Base-by-base conservation (phyloP, 257 asterid species). In the Solanum bulbocastanum region DNA sequence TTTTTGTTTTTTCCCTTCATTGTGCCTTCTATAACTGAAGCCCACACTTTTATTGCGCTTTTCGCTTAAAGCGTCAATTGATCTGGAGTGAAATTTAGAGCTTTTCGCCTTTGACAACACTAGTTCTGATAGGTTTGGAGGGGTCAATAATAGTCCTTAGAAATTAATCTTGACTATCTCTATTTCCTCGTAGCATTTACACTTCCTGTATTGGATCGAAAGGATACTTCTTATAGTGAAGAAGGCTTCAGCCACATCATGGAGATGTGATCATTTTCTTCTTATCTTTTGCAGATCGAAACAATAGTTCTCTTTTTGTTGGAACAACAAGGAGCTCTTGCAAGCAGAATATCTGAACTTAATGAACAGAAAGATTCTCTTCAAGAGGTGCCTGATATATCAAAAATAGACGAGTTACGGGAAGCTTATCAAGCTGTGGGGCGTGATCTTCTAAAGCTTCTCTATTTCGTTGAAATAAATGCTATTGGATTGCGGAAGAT, bases 401-500 rank as follows among this genome's bases (percentile, higher is more conserved):
- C 96, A 87, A 97, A 88, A 92, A 89, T 95, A 92, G 66, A 92
- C 42, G 99, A 95, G 86, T 92, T 97, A 39, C 95, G 98, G 30
- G 98, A 96, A 91, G 92, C 95, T 89, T 96, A 97, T 90, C 91
- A 96, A 91, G 94, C 83, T 66, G 98, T 95, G 60, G 99, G 98
- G 32, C 95, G 93, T 81, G 98, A 96, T 91, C 99, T 97, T 68
- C 89, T 95, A 83, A 93, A 92, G 91, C 99, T 97, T 87, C 98
- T 96, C 84, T 93, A 90, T 90, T 97, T 96, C 58, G 95, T 97
- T 32, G 99, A 97, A 91, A 90, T 94, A 89, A 97, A 97, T 88
- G 99, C 98, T 88, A 90, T 94, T 90, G 99, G 99, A 78, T 88
- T 97, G 42, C 90, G 99, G 86, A 96, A 97, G 93, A 96, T 97